Percentiles rank a stretch among this genome's conserved stretches.
These are phyloP conservation scores for Collybiopsis luxurians DNA, from an alignment of 768 basidiomycete genomes.

Conservation along the genomic window DNA sequence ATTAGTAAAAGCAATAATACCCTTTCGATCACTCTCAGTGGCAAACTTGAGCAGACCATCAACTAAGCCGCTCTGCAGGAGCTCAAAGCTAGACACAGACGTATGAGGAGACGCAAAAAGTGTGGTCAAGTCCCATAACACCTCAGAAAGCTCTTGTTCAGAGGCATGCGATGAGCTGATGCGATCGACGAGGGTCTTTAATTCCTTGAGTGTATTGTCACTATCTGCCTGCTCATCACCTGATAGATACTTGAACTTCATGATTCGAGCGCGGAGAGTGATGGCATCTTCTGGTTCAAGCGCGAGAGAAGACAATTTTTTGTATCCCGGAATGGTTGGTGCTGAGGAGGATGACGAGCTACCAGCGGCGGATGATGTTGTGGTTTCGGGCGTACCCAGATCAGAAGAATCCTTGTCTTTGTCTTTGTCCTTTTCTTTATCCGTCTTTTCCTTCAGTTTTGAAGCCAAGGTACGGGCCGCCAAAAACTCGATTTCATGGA, in stretches of 20 bases:
- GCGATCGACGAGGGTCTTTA: slow-evolving; percentile 62
- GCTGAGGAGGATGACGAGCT: slow-evolving; percentile 36
- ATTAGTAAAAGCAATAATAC: slow-evolving; percentile 30
- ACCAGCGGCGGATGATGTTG: slow-evolving; percentile 36
- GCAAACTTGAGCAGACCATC: slow-evolving; percentile 83
- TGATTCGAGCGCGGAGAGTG: slow-evolving; percentile 86
- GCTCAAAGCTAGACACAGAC: slow-evolving; percentile 93
- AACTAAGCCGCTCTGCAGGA: slow-evolving; percentile 91
- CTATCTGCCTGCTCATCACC: slow-evolving; percentile 53
- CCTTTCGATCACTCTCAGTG: slow-evolving; percentile 58
- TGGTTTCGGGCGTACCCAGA: slow-evolving; percentile 20
- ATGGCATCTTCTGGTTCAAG: slow-evolving; percentile 88
- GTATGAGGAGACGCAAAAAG: slow-evolving; percentile 74
- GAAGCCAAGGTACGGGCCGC: slow-evolving; percentile 61
- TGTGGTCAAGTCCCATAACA: slow-evolving; percentile 72
- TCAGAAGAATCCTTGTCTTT: slow-evolving; percentile 34
- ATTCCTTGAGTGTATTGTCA: slow-evolving; percentile 60
- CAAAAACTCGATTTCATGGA: slow-evolving; percentile 87
- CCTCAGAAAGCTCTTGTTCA: slow-evolving; percentile 62
- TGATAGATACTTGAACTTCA: slow-evolving; percentile 77
- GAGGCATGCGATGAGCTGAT: slow-evolving; percentile 53
- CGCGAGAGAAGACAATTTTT: slow-evolving; percentile 65
- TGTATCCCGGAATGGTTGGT: slow-evolving; percentile 58
- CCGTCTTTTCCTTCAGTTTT: slow-evolving; percentile 34
- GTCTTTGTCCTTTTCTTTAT: slow-evolving; percentile 46